Base-by-base conservation (phyloP, 192 early-diverging fungal species). In the Coemansia nantahalensis region DNA sequence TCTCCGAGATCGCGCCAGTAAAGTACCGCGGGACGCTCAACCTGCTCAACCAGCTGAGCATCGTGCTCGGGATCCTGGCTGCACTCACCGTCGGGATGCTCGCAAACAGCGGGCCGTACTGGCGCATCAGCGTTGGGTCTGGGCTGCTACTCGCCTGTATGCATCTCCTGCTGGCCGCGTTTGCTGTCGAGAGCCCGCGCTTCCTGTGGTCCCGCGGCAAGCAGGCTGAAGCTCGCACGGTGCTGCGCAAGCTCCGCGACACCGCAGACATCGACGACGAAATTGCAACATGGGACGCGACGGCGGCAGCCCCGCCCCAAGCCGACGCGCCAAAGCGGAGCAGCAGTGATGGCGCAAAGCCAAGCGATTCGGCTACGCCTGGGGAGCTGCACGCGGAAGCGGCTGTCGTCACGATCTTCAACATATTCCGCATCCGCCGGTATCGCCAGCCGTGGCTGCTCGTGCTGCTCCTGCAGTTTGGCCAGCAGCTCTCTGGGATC, bases 401-500 rank as follows among this genome's bases (percentile, higher is more conserved):
- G 2, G 39, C 19, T 4, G 36, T 16, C 13, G 73, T 77, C 23
- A 77, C 66, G 2, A 57, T 77, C 10, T 65, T 65, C 56, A 67
- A 75, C 56, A 62, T 79, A 6, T 65, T 73, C 45, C 47, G 48
- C n/a, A 56, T 55, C 24, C 36, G 74, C 2, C 60, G 77, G 14
- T 89, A 86, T 54, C 81, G 84, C 44, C 78, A 73, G 32, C 84
- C 85, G 1, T 80, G 90, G 32, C 39, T 82, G 32, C 75, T 87
- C n/a, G 79, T 89, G 8, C 42, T 92, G 10, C 51, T 86, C 12
- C 43, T 94, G 4, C 90, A 92, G 51, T 61, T 92, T 36, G 78
- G 83, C 6, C 92, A 94, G 64, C 93, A 96, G 68, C 80, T 94
- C 39, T 92, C 90, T n/a, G 93, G 93, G 3, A 92, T 96, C 79